Evolutionary conservation across 2,329 filamentous ascomycete genomes (phyloP), one percentile per base, ranked within the genome.

Genomic region (Phialophora expanda): DNA sequence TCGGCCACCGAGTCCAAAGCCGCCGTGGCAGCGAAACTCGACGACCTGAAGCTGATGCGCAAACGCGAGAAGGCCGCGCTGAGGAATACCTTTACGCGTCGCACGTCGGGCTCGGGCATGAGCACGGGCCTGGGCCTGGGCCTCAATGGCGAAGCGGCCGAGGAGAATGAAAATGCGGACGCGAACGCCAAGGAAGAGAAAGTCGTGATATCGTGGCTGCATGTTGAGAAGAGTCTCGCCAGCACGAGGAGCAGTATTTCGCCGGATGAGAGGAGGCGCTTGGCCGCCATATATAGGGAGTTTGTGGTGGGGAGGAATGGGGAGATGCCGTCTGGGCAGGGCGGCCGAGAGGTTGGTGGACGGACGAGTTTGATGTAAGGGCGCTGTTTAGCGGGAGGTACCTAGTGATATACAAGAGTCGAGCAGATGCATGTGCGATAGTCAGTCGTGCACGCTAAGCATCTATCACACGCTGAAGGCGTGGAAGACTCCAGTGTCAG

Each of bases 301-400:
- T 99, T 99, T 82, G 89, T 97, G 0, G 91, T 92, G 3, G 93
- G 93, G 0, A 85, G 95, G 72, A 97, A 93, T 77, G 95, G 95
- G 7, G 93, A 98, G 81, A 93, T 99, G 92, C 92, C 89, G 66
- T 94, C 90, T 78, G 95, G 95, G 1, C 92, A 98, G 78, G 93
- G 91, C 0, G 91, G 90, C 64, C 96, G 89, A 77, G 95, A 98
- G 79, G 88, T 99, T 79, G 95, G 95, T 7, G 95, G 93, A 14
- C 84, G 95, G 75, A 94, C 90, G 73, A 98, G 93, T 79, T 82
- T 99, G 78, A 98, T 98, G 95, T 97, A 72, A 48, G n/a, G 28
- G 6, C 4, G 28, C 4, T 3, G 14, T 38, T 12, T 44, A 4
- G 17, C 7, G 28, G 53, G 53, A 30, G 28, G 26, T 41, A 17